phyloP scores from a whole-genome alignment of 2,329 filamentous ascomycete species.

The Fusarium subglutinans region DNA sequence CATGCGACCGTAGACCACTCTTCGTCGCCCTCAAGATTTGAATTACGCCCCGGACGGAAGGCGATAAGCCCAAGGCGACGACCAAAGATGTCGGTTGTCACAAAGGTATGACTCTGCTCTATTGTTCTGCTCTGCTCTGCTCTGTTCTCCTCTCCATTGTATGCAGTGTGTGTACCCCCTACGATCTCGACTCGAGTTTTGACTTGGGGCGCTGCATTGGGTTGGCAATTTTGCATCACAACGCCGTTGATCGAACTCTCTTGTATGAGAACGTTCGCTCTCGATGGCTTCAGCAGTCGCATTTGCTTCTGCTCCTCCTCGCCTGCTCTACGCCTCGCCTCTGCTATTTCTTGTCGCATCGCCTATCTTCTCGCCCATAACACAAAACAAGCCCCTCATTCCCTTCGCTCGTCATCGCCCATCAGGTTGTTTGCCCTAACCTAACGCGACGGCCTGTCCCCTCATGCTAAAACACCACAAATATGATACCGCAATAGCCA shows the following conservation, averaged over 20 bases:
- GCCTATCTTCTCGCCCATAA: neutral
- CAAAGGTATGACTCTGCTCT: slow-evolving; percentile 58
- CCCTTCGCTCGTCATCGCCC: slow-evolving; percentile 25
- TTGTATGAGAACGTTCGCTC: neutral
- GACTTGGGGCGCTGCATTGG: neutral
- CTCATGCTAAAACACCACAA: slow-evolving; percentile 1
- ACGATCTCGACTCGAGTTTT: neutral
- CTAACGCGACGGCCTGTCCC: slow-evolving; percentile 9
- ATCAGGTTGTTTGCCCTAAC: slow-evolving; percentile 38
- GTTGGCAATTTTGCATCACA: slow-evolving; percentile 16
- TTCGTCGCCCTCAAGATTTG: slow-evolving; percentile 49
- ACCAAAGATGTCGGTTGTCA: slow-evolving; percentile 68
- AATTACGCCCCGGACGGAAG: slow-evolving; percentile 52
- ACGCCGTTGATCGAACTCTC: slow-evolving; percentile 7
- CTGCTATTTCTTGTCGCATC: neutral
- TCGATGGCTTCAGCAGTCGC: slow-evolving; percentile 20
- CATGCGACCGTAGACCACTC: slow-evolving; percentile 52
- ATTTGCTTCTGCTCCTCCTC: neutral
- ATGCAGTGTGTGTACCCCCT: neutral
- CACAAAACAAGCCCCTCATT: slow-evolving; percentile 34
- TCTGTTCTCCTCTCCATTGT: neutral
- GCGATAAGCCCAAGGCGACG: slow-evolving; percentile 60
- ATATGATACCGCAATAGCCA: neutral
- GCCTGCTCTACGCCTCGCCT: neutral
- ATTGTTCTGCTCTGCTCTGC: neutral